Conservation (phyloP, 352 stramenopile genomes). For the Saprolegnia parasitica region DNA sequence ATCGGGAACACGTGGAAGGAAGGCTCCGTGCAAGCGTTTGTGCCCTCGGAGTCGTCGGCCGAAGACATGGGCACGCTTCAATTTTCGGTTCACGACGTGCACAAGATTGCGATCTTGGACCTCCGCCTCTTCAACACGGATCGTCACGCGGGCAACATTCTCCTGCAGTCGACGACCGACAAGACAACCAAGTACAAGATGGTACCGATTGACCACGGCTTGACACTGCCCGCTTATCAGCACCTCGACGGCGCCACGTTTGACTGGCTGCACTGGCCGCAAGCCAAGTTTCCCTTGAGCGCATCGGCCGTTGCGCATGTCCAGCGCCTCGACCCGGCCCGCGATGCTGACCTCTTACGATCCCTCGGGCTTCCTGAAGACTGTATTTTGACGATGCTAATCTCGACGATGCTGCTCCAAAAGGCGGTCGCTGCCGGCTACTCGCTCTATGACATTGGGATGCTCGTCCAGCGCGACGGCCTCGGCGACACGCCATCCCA, state of each 20-base stretch:
- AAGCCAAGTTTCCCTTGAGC: slow-evolving; percentile 85
- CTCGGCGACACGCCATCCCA: slow-evolving; percentile 71
- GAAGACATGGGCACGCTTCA: slow-evolving; percentile 86
- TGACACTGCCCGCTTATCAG: slow-evolving; percentile 78
- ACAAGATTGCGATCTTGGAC: slow-evolving; percentile 87
- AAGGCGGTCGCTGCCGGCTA: slow-evolving; percentile 70
- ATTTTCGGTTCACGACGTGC: slow-evolving; percentile 77
- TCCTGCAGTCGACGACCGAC: slow-evolving; percentile 44
- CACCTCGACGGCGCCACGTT: slow-evolving; percentile 76
- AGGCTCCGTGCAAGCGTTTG: slow-evolving; percentile 81
- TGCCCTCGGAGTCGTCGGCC: slow-evolving; percentile 73
- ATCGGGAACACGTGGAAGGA: slow-evolving; percentile 67
- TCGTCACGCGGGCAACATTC: slow-evolving; percentile 82
- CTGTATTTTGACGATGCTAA: slow-evolving; percentile 73
- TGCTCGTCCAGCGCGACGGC: slow-evolving; percentile 70
- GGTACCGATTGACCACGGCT: slow-evolving; percentile 87
- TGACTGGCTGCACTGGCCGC: slow-evolving; percentile 85
- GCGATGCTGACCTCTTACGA: slow-evolving; percentile 58
- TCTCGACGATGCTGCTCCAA: slow-evolving; percentile 73
- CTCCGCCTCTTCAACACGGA: slow-evolving; percentile 87
- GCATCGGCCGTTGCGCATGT: slow-evolving; percentile 72
- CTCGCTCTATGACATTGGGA: slow-evolving; percentile 81
- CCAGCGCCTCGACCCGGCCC: slow-evolving; percentile 48
- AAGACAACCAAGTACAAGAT: slow-evolving; percentile 54
- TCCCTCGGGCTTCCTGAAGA: slow-evolving; percentile 74